Percentiles rank a stretch among this genome's conserved stretches.
phyloP scores from a whole-genome alignment of 306 rosid genomes.

The Glycyrrhiza uralensis region DNA sequence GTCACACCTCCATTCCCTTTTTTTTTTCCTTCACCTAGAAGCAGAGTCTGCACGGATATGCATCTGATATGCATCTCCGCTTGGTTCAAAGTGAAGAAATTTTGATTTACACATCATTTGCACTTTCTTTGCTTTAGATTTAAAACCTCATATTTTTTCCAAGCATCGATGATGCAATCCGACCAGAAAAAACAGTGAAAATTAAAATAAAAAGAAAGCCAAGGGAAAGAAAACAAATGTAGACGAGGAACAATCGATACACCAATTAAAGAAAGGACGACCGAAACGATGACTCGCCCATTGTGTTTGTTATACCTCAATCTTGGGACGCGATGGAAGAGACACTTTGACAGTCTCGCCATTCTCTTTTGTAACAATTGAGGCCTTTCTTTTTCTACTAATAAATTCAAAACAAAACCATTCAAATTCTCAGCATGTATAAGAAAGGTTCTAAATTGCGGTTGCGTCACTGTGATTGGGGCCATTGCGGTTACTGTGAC shows the following conservation, averaged over 20 bases:
- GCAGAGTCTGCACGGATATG: too few relatives aligned
- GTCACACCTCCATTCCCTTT: too few relatives aligned
- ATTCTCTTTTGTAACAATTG: constrained; percentile 6
- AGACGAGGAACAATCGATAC: constrained; percentile 79
- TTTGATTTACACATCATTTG: constrained; percentile 24
- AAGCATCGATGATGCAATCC: background rate
- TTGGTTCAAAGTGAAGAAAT: constrained; percentile 35
- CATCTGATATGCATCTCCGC: background rate
- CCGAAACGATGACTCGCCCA: constrained; percentile 90
- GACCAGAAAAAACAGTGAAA: background rate
- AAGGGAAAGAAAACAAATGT: background rate
- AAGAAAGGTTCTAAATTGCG: too few relatives aligned
- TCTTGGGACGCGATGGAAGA: constrained; percentile 32
- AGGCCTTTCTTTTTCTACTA: constrained; percentile 25
- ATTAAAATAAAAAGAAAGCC: rapidly evolving
- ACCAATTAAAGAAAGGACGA: constrained; percentile 55
- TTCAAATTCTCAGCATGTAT: too few relatives aligned
- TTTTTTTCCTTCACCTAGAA: too few relatives aligned
- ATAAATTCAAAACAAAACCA: background rate
- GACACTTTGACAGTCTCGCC: constrained; percentile 30
- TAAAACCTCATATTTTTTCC: background rate
- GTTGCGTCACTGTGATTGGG: too few relatives aligned
- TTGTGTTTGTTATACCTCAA: constrained; percentile 56
- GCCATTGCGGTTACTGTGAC: too few relatives aligned
- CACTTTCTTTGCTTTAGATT: background rate